These are phyloP conservation scores for Diaporthe caulivora DNA, from an alignment of 2,329 filamentous ascomycete genomes.

Conservation along the genomic window DNA sequence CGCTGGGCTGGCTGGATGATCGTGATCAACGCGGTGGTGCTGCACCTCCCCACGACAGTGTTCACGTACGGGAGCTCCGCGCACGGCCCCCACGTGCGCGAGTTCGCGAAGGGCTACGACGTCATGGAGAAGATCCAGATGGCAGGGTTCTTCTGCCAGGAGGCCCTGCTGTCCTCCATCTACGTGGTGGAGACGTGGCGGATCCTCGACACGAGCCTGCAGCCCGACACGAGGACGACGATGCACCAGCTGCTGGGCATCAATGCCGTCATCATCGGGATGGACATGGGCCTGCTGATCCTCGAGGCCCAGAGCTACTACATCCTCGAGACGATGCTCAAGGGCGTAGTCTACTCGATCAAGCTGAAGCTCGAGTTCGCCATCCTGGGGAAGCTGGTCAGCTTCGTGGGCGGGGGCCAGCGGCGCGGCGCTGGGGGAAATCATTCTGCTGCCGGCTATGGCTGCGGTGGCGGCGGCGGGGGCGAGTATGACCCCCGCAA, in stretches of 20 bases:
- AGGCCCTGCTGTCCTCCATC: conserved; percentile 16
- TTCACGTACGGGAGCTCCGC: conserved; percentile 29
- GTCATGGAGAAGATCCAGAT: conserved; percentile 36
- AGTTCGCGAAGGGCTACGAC: conserved; percentile 20
- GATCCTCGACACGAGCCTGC: conserved; percentile 6
- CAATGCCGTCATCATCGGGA: conserved; percentile 23
- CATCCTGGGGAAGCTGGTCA: conserved; percentile 30
- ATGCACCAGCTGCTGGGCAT: conserved; percentile 32
- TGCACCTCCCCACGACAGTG: conserved; percentile 31
- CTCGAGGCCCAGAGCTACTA: conserved; percentile 26
- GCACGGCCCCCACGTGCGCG: background rate
- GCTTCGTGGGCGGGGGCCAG: conserved; percentile 5
- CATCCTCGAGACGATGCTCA: conserved; percentile 36
- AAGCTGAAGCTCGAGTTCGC: conserved; percentile 32
- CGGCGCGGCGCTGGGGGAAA: background rate
- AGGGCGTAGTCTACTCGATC: conserved; percentile 33
- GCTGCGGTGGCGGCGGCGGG: background rate
- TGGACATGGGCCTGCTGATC: conserved; percentile 17
- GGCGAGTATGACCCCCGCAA: conserved; percentile 13
- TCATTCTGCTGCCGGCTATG: too few species aligned
- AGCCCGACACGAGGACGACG: conserved; percentile 27
- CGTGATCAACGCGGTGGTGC: background rate
- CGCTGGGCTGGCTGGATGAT: conserved; percentile 28
- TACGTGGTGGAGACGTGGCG: conserved; percentile 31
- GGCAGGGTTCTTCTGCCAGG: conserved; percentile 31